Evolutionary conservation across 768 basidiomycete species (phyloP), one percentile per base, ranked within the genome.

Genomic region (Xerocomellus intermedius): DNA sequence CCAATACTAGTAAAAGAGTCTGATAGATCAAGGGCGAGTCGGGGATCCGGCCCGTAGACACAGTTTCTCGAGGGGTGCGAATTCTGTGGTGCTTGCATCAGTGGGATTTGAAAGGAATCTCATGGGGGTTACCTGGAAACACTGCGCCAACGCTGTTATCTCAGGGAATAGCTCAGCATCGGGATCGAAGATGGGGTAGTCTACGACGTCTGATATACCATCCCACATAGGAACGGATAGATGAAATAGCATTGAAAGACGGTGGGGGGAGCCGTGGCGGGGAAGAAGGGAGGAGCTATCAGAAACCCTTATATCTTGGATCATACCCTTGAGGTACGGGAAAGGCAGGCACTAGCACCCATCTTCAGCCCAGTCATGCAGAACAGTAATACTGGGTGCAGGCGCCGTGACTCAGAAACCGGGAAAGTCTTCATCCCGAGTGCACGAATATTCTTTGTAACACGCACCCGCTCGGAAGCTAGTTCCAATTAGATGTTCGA

Each of bases 281-380:
- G 10, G 30, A 9, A 7, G 33, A n/a, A 21, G n/a, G 22, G 22
- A 26, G 21, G 42, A 2, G 9, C 3, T 13, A 37, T 32, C 10
- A 41, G 30, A 21, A 42, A 28, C 22, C 10, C 17, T 50, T 64
- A 62, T 52, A 60, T 44, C 13, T 33, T 33, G n/a, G 9, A 17
- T 16, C 44, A 14, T 22, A 42, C 21, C 21, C 19, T 14, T 22
- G 41, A 13, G 13, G 39, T 22, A 42, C 22, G 12, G 30, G n/a
- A 33, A 22, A 46, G 45, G 32, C 17, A 19, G n/a, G 16, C 12
- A 14, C n/a, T 21, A 8, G 38, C 12, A 32, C 21, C 36, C 28
- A 19, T 19, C 46, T 24, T 38, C 16, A 22, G 17, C 9, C n/a
- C 10, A 28, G 16, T 21, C 14, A 22, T 22, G 16, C 47, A 28